Percentiles rank a stretch among this genome's conserved stretches.
Evolutionary conservation across 257 asterid genomes (phyloP).

Genomic region (Penstemon davidsonii): DNA sequence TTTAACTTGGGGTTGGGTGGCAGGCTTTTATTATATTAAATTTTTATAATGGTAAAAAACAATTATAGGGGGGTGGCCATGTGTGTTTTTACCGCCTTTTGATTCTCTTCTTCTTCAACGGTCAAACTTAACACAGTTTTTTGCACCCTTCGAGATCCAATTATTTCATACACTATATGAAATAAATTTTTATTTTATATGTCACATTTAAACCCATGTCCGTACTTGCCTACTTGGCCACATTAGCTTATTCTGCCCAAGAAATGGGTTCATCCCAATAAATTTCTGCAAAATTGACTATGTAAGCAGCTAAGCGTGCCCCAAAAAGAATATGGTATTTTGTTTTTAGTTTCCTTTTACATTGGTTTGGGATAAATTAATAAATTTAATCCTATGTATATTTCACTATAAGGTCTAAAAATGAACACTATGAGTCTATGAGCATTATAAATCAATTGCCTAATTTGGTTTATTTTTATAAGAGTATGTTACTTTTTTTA

Average conservation of each 20-base stretch:
- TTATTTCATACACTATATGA: neutral
- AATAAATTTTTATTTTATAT: neutral
- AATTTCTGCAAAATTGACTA: neutral
- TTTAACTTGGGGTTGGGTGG: too few species aligned
- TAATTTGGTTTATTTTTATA: too few species aligned
- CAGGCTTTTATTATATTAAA: constrained; percentile 1
- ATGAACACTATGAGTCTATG: too few species aligned
- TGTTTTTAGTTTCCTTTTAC: too few species aligned
- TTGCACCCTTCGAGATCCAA: constrained; percentile 50
- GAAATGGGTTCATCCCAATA: neutral
- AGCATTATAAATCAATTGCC: too few species aligned
- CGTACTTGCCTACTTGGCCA: neutral
- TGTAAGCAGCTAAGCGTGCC: neutral
- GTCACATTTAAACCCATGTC: neutral
- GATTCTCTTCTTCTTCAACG: constrained; percentile 56
- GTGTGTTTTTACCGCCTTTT: constrained; percentile 57
- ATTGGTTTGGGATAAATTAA: neutral
- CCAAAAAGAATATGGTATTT: too few species aligned
- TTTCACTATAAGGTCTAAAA: too few species aligned
- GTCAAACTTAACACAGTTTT: constrained; percentile 52
- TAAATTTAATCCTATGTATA: neutral
- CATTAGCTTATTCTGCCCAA: neutral
- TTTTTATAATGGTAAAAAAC: constrained; percentile 17
- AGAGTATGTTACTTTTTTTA: too few species aligned
- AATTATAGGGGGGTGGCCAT: constrained; percentile 31